phyloP scores from a whole-genome alignment of 106 monocot species.

The Ottelia alismoides region DNA sequence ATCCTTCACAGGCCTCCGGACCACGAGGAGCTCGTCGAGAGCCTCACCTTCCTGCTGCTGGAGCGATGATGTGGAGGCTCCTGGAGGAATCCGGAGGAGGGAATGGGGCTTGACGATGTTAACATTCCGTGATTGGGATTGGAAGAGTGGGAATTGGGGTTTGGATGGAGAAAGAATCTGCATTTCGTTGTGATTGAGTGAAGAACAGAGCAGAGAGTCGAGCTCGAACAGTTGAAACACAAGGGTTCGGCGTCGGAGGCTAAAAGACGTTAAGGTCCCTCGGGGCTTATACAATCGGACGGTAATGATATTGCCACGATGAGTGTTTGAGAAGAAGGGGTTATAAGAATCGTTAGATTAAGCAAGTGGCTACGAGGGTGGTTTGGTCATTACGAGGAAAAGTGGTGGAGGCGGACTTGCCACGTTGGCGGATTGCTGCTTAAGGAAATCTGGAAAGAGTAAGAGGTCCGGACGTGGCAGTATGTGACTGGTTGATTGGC shows the following conservation, averaged over 20 bases:
- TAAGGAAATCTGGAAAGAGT: too few species aligned
- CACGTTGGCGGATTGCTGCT: conserved; percentile 1
- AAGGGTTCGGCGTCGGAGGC: background rate
- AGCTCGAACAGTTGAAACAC: background rate
- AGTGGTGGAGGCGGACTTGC: background rate
- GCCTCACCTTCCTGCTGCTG: conserved; percentile 6
- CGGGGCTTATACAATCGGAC: too few species aligned
- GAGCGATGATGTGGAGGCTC: conserved; percentile 7
- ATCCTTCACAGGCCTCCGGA: conserved; percentile 54
- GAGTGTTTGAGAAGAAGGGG: too few species aligned
- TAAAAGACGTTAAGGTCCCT: background rate
- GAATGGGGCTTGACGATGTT: conserved; percentile 8
- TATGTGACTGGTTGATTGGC: too few species aligned
- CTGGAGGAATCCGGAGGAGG: conserved; percentile 9
- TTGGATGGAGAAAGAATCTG: conserved; percentile 19
- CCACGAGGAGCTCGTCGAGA: conserved; percentile 16
- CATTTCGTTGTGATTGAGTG: conserved; percentile 3
- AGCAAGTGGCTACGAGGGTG: background rate
- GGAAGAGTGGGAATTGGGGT: conserved; percentile 16
- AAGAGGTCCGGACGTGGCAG: too few species aligned
- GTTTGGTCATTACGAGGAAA: background rate
- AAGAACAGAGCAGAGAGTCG: background rate
- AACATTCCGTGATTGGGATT: conserved; percentile 2
- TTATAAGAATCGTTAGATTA: too few species aligned
- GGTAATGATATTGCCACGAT: too few species aligned